Evolutionary conservation across 2,329 filamentous ascomycete genomes (phyloP), one percentile per base, ranked within the genome.

Genomic region (Penicillium sp.): DNA sequence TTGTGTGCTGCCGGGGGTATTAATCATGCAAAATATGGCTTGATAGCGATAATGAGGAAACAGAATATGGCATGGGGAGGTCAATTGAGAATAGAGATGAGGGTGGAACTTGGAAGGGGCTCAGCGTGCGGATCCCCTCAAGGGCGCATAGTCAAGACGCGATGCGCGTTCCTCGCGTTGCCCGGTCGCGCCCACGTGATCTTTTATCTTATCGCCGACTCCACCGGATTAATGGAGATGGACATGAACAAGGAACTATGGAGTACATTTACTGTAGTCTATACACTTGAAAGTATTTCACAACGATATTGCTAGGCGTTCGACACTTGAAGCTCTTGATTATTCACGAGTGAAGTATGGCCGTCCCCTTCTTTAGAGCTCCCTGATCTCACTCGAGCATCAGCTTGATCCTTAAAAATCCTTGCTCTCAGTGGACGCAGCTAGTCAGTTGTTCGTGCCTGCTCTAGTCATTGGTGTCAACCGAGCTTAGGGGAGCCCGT

Each of bases 141-240:
- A 68, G 62, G 61, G 60, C 57, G 63, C 64, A 68, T 68, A 62
- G 43, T 61, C 59, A 49, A 45, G 58, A 70, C 65, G 65, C 66
- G 66, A 66, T 65, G 64, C 66, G 68, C 68, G 68, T 69, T 58
- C 59, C 57, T 68, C 68, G 68, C 66, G 68, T 70, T 69, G 65
- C 61, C 49, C 40, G 56, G 65, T 14, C 42, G 7, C 7, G 42
- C 19, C 66, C 67, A 48, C 65, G 66, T 68, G 66, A 63, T 43
- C 3, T 26, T 26, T 62, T 65, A 67, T 65, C 65, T 68, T 68
- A 68, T 65, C 61, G 49, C 33, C 2, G 6, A 16, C 28, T 43
- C 8, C 40, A 43, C 10, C 1, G 19, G 19, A 22, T 22, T 22
- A 22, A 22, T 22, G 19, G 19, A 22, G 19, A 22, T 22, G 19